Evolutionary conservation across 495 filamentous ascomycete species (phyloP), one percentile per base, ranked within the genome.

Genomic region (Aspergillus baeticus): DNA sequence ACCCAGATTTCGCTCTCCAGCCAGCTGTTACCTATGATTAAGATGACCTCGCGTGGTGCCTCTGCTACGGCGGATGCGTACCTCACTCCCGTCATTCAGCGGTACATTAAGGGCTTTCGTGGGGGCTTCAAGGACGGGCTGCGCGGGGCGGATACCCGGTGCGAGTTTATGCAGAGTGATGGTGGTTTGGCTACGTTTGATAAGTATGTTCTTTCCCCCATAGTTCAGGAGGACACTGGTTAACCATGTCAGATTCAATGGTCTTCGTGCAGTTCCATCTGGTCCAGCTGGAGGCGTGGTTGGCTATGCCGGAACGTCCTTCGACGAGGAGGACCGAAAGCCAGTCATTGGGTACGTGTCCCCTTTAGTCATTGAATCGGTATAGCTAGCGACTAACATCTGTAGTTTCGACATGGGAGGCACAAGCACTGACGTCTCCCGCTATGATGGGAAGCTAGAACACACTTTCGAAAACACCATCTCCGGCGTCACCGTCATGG

Each of bases 321-420:
- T 89, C 65, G 91, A 95, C 65, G 77, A 84, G 5, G 75, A 87
- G 47, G 91, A 88, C 0, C 87, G 84, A 58, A 89, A 81, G 10
- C 91, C 91, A 4, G 87, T 96, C 13, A 91, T 96, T 61, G 91
- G 92, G 1, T n/a, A n/a, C n/a, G n/a, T n/a, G n/a, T n/a, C n/a
- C n/a, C n/a, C n/a, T n/a, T n/a, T n/a, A n/a, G n/a, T n/a, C n/a
- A n/a, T n/a, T n/a, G n/a, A n/a, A n/a, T n/a, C n/a, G n/a, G n/a
- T n/a, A n/a, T n/a, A n/a, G n/a, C n/a, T n/a, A n/a, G n/a, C n/a
- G n/a, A n/a, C n/a, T n/a, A n/a, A n/a, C n/a, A n/a, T n/a, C n/a
- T n/a, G n/a, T n/a, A n/a, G n/a, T n/a, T 96, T 96, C 62, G 91
- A 96, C 65, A 96, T 96, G 92, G 83, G 83, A n/a, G 92, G 91